Evolutionary conservation across 257 asterid genomes (phyloP).

Genomic region (Galeopsis tetrahit): DNA sequence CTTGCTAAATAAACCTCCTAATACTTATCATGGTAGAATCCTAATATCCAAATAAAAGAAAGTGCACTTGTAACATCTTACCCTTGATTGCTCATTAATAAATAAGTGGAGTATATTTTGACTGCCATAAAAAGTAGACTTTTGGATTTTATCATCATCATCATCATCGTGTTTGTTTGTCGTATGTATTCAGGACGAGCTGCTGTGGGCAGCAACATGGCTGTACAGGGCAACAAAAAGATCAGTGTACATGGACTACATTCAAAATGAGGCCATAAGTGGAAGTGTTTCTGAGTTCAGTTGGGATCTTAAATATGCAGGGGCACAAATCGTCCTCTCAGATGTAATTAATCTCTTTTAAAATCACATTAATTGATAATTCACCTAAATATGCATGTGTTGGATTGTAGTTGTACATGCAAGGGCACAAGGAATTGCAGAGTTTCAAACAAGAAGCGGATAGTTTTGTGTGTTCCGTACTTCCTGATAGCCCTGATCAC

Average conservation of each 20-base stretch:
- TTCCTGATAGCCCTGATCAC: conserved; percentile 75
- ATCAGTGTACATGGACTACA: conserved; percentile 53
- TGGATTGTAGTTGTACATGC: conserved; percentile 46
- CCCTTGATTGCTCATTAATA: too few species aligned
- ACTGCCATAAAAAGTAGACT: too few species aligned
- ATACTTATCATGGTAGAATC: too few species aligned
- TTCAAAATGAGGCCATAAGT: conserved; percentile 62
- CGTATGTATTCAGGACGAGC: conserved; percentile 63
- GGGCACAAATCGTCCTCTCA: conserved; percentile 72
- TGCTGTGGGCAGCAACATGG: conserved; percentile 96
- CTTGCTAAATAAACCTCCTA: too few species aligned
- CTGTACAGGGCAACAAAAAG: conserved; percentile 60
- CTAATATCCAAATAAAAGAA: too few species aligned
- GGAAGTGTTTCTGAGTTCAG: conserved; percentile 70
- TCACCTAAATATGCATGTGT: not conserved
- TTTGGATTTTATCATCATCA: not conserved
- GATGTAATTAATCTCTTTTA: conserved; percentile 35
- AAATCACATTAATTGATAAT: too few species aligned
- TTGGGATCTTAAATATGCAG: conserved; percentile 91
- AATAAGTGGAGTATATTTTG: too few species aligned
- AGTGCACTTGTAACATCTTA: too few species aligned
- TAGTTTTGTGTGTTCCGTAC: conserved; percentile 57
- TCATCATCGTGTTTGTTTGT: not conserved
- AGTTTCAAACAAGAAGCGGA: conserved; percentile 73
- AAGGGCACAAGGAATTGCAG: conserved; percentile 57